Base-by-base conservation (phyloP, 1,139 yeast genomes). In the Sporopachydermia cereana region DNA sequence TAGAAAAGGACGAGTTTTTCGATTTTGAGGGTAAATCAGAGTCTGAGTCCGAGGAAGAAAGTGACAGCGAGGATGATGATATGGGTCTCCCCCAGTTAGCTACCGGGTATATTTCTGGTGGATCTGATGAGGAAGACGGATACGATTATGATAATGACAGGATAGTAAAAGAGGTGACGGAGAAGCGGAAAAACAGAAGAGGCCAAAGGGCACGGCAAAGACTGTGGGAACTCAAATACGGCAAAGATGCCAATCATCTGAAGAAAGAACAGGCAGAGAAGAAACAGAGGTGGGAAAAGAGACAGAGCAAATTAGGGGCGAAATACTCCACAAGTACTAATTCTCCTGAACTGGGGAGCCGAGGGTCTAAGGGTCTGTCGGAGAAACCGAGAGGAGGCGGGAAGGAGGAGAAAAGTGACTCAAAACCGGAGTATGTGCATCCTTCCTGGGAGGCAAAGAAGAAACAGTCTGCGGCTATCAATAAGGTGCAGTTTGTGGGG, bases 171-270 rank as follows among this genome's bases (percentile, higher is more conserved):
- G 71, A 71, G 44, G 72, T 73, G 23, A 71, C 74, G 1, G 3
- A 67, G 64, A 50, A 74, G 18, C 53, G 93, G 51, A 88, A 88
- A 56, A 93, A 91, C 61, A 74, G 98, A 63, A 77, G 96, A 59
- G 98, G 98, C 20, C 98, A 93, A 68, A 72, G 97, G 53, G 98
- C 96, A 2, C 79, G 99, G 64, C 93, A 91, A 61, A 83, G 84
- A 67, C 86, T 91, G 46, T 89, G 97, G 96, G 98, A 88, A 57
- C 68, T 74, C 63, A 91, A 91, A 61, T 91, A 72, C 58, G 98
- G 98, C 34, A 63, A 64, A 30, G 69, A 69, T 34, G 98, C 98
- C n/a, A 81, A 79, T 48, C 99, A 93, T 60, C 71, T 88, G 31
- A 70, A 76, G 56, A 74, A 77, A 53, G 83, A 84, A 53, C 64